Evolutionary conservation across 163 green algal species (phyloP), one percentile per base, ranked within the genome.

Genomic region (Chlorella variabilis): DNA sequence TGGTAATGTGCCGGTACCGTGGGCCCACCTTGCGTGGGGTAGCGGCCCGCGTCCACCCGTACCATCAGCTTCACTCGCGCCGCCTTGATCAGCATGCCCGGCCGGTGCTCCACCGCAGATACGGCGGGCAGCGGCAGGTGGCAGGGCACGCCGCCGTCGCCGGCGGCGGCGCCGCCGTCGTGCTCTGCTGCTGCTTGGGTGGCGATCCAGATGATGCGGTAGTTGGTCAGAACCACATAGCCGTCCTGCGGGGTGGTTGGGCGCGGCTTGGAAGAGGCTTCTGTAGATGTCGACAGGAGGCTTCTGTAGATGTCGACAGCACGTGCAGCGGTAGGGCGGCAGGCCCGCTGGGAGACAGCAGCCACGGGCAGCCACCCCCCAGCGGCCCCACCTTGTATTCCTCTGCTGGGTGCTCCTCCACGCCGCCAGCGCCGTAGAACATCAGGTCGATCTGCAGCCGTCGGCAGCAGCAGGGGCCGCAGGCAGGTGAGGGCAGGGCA

Each of bases 121-220:
- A 95, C 83, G 20, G 78, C 71, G 13, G 51, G 63, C 27, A 95
- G 84, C 0, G 80, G 87, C 68, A 93, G 31, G 58, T 59, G 36
- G 80, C 87, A 93, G 27, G 86, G 89, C 54, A 81, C 73, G 39
- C 87, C 86, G 54, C 77, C 27, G 0, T 34, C 6, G 38, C 25
- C 33, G 38, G 1, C 41, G 41, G 31, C 7, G 27, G n/a, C 18
- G 21, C 17, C 48, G 76, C 27, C 71, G 42, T 15, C 45, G 45
- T 54, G 11, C 15, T 54, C 11, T 0, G 54, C 23, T 51, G 62
- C 61, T 27, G 75, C 68, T 27, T 93, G 7, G 67, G 7, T 54
- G 33, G 3, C 81, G 0, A 95, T 68, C 92, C 92, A 96, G 3
- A 95, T 78, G 5, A 95, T 51, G 15, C 91, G 83, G 45, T 93